Conservation (phyloP, 768 basidiomycete genomes). For the Trametes sanguinea region DNA sequence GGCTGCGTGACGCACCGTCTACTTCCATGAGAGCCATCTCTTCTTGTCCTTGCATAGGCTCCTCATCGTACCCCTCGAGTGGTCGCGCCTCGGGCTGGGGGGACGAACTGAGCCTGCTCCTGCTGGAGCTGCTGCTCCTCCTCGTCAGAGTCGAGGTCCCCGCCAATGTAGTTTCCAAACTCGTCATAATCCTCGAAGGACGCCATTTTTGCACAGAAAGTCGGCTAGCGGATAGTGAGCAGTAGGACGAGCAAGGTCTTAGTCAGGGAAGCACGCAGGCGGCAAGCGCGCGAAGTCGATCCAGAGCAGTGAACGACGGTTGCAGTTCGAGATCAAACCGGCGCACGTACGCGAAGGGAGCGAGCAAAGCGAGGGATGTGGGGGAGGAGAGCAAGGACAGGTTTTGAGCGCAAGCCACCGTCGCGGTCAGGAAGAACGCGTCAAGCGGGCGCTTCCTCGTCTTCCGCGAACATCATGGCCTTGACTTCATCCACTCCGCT, state of each 20-base stretch:
- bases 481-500: not conserved
- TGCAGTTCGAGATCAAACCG: not conserved
- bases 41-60: constrained; percentile 51
- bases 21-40: constrained; percentile 80
- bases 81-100: constrained; percentile 44
- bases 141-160: constrained; percentile 89
- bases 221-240: not conserved
- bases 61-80: constrained; percentile 83
- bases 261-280: not conserved
- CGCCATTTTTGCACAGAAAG: constrained; percentile 41
- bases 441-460: constrained; percentile 17
- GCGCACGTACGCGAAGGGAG: not conserved
- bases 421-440: constrained; percentile 23
- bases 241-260: not conserved
- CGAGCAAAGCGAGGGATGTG: not conserved
- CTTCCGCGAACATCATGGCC: constrained; percentile 8
- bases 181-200: constrained; percentile 84
- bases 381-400: not conserved
- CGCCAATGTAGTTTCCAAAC: constrained; percentile 98
- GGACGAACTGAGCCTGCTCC: constrained; percentile 45
- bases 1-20: constrained; percentile 55
- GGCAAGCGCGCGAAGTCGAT: not conserved
- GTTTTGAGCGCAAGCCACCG: constrained; percentile 21
- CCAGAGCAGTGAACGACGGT: not conserved
- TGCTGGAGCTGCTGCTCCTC: constrained; percentile 57